Evolutionary conservation across 192 early-diverging fungal species (phyloP).

Genomic region (Rhizophagus sp.): DNA sequence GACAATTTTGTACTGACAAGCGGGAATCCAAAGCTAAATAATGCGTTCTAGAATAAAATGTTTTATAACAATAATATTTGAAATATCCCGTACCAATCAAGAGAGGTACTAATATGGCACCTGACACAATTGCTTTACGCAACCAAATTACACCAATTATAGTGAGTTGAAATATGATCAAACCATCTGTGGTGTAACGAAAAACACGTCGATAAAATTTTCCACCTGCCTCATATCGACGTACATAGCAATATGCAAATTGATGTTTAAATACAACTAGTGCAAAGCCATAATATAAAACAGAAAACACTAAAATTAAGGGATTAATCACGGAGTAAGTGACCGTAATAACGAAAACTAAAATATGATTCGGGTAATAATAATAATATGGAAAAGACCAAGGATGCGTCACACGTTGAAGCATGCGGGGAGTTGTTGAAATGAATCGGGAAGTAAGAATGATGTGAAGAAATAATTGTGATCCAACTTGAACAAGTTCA

Average conservation of each 20-base stretch:
- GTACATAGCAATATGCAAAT: constrained; percentile 61
- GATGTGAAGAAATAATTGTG: constrained; percentile 53
- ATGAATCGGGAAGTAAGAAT: constrained; percentile 48
- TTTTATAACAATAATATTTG: constrained; percentile 45
- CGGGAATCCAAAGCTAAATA: constrained; percentile 43
- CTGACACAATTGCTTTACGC: constrained; percentile 43
- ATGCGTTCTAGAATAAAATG: constrained; percentile 50
- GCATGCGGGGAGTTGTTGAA: constrained; percentile 55
- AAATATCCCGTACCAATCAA: constrained; percentile 49
- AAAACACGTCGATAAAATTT: constrained; percentile 54
- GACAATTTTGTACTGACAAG: background rate
- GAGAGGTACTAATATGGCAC: constrained; percentile 45
- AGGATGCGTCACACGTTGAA: constrained; percentile 46
- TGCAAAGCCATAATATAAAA: constrained; percentile 55
- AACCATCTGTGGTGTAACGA: constrained; percentile 57
- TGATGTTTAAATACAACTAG: constrained; percentile 62
- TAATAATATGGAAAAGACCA: constrained; percentile 65
- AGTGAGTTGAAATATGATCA: constrained; percentile 58
- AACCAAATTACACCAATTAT: constrained; percentile 58
- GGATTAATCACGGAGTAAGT: constrained; percentile 63
- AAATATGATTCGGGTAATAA: constrained; percentile 61
- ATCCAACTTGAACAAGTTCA: constrained; percentile 60
- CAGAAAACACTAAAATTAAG: constrained; percentile 55
- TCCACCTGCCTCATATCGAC: constrained; percentile 60
- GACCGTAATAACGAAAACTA: constrained; percentile 61